Evolutionary conservation across 495 filamentous ascomycete species (phyloP).

Genomic region (Aspergillus wentii): DNA sequence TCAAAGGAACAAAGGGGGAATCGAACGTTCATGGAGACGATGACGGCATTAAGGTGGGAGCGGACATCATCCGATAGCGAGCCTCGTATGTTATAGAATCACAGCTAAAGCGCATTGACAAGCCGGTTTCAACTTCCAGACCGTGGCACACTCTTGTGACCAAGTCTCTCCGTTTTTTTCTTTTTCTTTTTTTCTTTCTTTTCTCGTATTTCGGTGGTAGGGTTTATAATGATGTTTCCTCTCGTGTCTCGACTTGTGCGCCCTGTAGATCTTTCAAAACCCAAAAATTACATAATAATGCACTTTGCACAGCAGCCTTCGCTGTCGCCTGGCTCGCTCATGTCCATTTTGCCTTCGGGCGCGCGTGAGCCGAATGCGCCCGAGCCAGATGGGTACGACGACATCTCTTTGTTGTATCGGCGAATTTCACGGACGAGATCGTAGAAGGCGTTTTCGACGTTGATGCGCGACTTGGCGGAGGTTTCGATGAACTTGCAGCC

Average conservation of each 20-base stretch:
- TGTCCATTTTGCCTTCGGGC: conserved; percentile 68
- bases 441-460: conserved; percentile 97
- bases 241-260: conserved; percentile 19
- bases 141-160: conserved; percentile 10
- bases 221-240: conserved; percentile 8
- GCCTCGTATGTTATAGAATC: conserved; percentile 24
- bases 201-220: conserved; percentile 1
- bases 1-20: conserved; percentile 39
- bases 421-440: conserved; percentile 96
- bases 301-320: conserved; percentile 84
- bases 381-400: conserved; percentile 68
- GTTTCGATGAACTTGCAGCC: conserved; percentile 98
- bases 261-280: conserved; percentile 14
- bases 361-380: conserved; percentile 56
- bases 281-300: conserved; percentile 73
- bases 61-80: conserved; percentile 31
- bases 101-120: conserved; percentile 14
- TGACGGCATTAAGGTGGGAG: conserved; percentile 32
- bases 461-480: conserved; percentile 94
- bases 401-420: conserved; percentile 96
- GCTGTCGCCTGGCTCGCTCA: conserved; percentile 63
- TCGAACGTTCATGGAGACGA: conserved; percentile 44
- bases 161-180: conserved; percentile 11
- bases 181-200: conserved; percentile 6
- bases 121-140: conserved; percentile 14